Evolutionary conservation across 768 basidiomycete species (phyloP).

Genomic region (Tubosaeta sp.): DNA sequence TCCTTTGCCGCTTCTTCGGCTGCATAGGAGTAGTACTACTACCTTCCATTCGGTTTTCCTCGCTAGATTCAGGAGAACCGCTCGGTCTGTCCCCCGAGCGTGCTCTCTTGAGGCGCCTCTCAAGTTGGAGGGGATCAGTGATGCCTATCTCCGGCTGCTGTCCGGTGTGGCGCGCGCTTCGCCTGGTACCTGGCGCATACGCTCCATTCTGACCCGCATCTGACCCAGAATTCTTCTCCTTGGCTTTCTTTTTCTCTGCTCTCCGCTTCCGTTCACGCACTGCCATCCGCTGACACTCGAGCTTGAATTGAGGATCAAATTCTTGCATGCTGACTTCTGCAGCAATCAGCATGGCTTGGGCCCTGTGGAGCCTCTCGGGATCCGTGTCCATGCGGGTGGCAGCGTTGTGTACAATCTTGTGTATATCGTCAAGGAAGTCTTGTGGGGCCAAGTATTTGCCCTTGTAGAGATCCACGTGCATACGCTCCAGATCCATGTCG

Average conservation of each 20-base stretch:
- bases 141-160: constrained; percentile 65
- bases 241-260: constrained; percentile 44
- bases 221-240: constrained; percentile 21
- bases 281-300: constrained; percentile 90
- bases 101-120: constrained; percentile 70
- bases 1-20: constrained; percentile 53
- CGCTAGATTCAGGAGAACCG: constrained; percentile 41
- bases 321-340: constrained; percentile 82
- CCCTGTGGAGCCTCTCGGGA: constrained; percentile 69
- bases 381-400: constrained; percentile 56
- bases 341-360: constrained; percentile 86
- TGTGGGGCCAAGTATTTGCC: constrained; percentile 83
- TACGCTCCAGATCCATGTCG: constrained; percentile 89
- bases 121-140: constrained; percentile 71
- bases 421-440: constrained; percentile 81
- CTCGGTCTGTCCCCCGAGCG: constrained; percentile 54
- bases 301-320: constrained; percentile 70
- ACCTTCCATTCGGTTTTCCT: constrained; percentile 44
- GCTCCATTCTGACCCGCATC: constrained; percentile 28
- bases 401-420: constrained; percentile 77
- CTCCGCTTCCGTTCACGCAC: constrained; percentile 64
- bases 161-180: constrained; percentile 73
- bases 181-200: constrained; percentile 51
- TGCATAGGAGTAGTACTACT: constrained; percentile 33
- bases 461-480: constrained; percentile 82